These are phyloP conservation scores for Aspergillus sp. DNA, from an alignment of 2,329 filamentous ascomycete genomes.

Conservation along the genomic window DNA sequence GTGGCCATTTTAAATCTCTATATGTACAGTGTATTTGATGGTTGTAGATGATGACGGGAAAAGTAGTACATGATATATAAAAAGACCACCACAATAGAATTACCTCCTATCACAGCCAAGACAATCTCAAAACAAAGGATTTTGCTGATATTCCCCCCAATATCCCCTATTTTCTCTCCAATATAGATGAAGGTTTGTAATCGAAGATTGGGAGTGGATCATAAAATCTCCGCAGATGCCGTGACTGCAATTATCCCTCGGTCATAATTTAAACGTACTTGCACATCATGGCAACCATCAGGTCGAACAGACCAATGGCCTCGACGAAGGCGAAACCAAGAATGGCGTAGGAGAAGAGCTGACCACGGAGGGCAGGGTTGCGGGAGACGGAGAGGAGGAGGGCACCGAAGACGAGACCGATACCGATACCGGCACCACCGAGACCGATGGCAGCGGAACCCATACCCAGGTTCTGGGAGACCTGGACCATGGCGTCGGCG, in stretches of 20 bases:
- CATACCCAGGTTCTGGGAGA: constrained; percentile 90
- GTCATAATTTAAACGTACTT: constrained; percentile 65
- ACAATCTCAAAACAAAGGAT: constrained; percentile 3
- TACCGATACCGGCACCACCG: constrained; percentile 69
- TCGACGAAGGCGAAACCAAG: constrained; percentile 94
- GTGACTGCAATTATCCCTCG: constrained; percentile 2
- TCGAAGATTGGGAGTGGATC: background rate
- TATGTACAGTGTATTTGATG: constrained; percentile 32
- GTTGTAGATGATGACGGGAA: constrained; percentile 25
- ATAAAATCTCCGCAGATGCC: constrained; percentile 2
- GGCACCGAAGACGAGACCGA: constrained; percentile 89
- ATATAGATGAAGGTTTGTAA: background rate
- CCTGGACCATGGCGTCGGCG: constrained; percentile 80
- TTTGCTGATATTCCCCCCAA: constrained; percentile 3
- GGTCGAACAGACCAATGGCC: constrained; percentile 75
- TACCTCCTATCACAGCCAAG: constrained; percentile 17
- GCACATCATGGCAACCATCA: constrained; percentile 92
- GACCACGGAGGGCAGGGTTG: constrained; percentile 91
- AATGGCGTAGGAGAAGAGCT: constrained; percentile 96
- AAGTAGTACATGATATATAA: constrained; percentile 35
- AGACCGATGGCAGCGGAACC: constrained; percentile 88
- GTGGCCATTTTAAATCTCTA: constrained; percentile 33
- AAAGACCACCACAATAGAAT: constrained; percentile 29
- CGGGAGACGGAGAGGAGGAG: constrained; percentile 87
- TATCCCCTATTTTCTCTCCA: background rate